A percentile compares a stretch with the other conserved stretches of the same genome.
phyloP scores from a whole-genome alignment of 805 yeast genomes.

The Vanderwaltozyma tropicalis region DNA sequence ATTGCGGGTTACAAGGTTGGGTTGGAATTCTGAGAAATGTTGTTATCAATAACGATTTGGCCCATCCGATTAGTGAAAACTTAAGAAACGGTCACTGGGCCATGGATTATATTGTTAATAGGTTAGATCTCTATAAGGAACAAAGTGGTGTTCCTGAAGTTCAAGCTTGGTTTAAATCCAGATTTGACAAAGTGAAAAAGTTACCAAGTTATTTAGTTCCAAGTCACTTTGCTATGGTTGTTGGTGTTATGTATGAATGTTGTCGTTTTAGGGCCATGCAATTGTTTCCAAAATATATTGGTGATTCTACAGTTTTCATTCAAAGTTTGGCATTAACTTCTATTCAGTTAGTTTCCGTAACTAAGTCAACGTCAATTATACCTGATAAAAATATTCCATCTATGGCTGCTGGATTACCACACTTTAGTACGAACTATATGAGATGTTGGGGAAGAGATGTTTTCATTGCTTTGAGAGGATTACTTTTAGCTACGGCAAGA shows the following conservation, averaged over 20 bases:
- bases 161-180: constrained; percentile 54
- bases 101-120: constrained; percentile 54
- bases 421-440: constrained; percentile 83
- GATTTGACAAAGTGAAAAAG: constrained; percentile 51
- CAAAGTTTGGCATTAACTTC: constrained; percentile 74
- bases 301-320: constrained; percentile 57
- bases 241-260: constrained; percentile 79
- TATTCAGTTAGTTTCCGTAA: constrained; percentile 72
- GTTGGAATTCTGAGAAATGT: constrained; percentile 52
- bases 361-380: constrained; percentile 63
- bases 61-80: constrained; percentile 75
- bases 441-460: constrained; percentile 98
- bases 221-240: constrained; percentile 72
- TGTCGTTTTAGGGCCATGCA: constrained; percentile 57
- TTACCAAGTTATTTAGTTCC: constrained; percentile 80
- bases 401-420: constrained; percentile 95
- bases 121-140: constrained; percentile 47
- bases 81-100: constrained; percentile 86
- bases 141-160: constrained; percentile 43
- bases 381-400: constrained; percentile 58
- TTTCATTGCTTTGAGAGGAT: constrained; percentile 76
- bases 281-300: constrained; percentile 44
- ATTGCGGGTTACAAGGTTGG: constrained; percentile 95
- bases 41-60: constrained; percentile 61
- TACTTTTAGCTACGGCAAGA: constrained; percentile 67